Evolutionary conservation across 495 filamentous ascomycete species (phyloP).

Genomic region (Aspergillus ellipticus): DNA sequence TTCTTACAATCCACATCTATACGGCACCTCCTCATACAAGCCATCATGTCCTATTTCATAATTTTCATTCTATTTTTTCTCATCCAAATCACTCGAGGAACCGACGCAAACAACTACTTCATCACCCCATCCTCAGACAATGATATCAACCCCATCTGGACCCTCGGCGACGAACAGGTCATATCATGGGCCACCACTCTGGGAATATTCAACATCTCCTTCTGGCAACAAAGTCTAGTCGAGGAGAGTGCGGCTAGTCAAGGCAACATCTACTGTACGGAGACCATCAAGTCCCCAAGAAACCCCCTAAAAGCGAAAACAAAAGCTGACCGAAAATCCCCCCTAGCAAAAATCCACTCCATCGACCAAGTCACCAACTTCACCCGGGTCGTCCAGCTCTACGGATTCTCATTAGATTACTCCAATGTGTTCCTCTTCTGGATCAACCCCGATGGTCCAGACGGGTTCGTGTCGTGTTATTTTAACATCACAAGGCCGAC

Average conservation of each 20-base stretch:
- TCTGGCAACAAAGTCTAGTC: conserved; percentile 11
- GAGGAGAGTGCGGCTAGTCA: conserved; percentile 3
- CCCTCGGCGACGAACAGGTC: conserved; percentile 5
- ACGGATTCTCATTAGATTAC: conserved; percentile 18
- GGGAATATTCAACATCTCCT: conserved; percentile 8
- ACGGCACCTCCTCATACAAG: not conserved
- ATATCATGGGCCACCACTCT: conserved; percentile 12
- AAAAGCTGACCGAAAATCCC: not conserved
- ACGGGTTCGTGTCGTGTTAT: conserved; percentile 22
- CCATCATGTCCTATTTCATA: not conserved
- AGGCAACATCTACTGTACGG: conserved; percentile 9
- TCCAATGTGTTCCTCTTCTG: conserved; percentile 32
- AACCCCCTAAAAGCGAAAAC: not conserved
- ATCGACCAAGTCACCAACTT: conserved; percentile 15
- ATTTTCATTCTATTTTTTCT: not conserved
- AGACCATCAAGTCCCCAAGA: not conserved
- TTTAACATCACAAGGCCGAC: conserved; percentile 27
- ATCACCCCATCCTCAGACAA: conserved; percentile 5
- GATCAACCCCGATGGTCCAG: conserved; percentile 14
- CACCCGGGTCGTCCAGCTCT: conserved; percentile 29
- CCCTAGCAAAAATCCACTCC: conserved; percentile 9
- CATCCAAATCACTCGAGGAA: not conserved
- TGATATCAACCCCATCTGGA: conserved; percentile 12
- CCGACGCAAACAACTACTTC: conserved; percentile 8
- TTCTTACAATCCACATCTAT: not conserved